These are phyloP conservation scores for Ceratocystis colombiana DNA, from an alignment of 2,329 filamentous ascomycete genomes.

Conservation along the genomic window DNA sequence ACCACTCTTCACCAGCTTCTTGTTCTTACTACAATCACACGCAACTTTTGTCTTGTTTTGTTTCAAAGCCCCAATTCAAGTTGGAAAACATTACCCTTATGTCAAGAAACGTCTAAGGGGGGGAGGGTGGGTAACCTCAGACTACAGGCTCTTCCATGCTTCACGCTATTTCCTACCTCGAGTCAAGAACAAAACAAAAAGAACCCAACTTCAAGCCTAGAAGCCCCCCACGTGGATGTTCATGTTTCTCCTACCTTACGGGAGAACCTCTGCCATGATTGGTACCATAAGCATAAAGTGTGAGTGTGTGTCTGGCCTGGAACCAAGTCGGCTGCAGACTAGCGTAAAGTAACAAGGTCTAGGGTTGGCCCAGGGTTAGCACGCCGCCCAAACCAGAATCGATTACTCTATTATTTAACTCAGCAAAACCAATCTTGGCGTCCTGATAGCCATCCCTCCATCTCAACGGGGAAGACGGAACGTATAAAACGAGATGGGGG, in stretches of 20 bases:
- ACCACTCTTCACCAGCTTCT: background rate
- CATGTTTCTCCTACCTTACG: background rate
- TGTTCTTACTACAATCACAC: too few species aligned
- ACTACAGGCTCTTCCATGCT: background rate
- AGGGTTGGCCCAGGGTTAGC: background rate
- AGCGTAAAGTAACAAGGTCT: background rate
- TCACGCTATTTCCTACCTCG: background rate
- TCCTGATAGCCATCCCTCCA: background rate
- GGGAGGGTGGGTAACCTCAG: background rate
- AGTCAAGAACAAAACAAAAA: too few species aligned
- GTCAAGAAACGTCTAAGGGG: background rate
- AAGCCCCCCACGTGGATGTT: background rate
- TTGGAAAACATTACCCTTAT: background rate
- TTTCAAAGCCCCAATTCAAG: background rate
- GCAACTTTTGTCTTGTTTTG: background rate
- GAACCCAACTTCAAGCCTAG: too few species aligned
- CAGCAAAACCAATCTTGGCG: background rate
- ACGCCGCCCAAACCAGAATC: background rate
- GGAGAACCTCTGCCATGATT: too few species aligned
- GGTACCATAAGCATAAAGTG: too few species aligned
- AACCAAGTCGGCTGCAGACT: background rate
- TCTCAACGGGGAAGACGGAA: background rate
- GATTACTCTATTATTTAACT: slow-evolving; percentile 6
- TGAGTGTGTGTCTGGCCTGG: too few species aligned
- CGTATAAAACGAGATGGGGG: background rate